Evolutionary conservation across 2,329 filamentous ascomycete species (phyloP).

Genomic region (Cytospora piceae): DNA sequence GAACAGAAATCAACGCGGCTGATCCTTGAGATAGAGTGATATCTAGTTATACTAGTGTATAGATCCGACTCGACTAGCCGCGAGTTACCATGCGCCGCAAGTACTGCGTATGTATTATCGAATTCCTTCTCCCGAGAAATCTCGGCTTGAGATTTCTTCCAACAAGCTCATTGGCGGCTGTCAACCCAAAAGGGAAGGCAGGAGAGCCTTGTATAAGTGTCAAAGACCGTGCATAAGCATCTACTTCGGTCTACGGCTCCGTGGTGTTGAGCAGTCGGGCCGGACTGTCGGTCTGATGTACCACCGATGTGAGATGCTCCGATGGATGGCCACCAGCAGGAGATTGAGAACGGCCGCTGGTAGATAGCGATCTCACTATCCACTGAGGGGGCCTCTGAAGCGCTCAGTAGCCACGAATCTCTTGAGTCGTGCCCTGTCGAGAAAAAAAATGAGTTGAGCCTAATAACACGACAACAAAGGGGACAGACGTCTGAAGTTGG

Average conservation of each 20-base stretch:
- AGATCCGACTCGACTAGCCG: background rate
- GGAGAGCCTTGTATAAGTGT: background rate
- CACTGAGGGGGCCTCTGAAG: too few relatives aligned
- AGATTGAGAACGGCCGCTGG: background rate
- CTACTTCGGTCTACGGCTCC: too few relatives aligned
- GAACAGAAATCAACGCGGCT: constrained; percentile 2
- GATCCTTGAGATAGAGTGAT: constrained; percentile 2
- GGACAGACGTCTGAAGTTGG: background rate
- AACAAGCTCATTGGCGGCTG: background rate
- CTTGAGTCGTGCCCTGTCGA: background rate
- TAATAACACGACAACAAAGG: background rate
- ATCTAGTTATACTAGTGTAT: background rate
- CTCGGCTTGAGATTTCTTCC: background rate
- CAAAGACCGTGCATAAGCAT: background rate
- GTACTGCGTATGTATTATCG: background rate
- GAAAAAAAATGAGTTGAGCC: background rate
- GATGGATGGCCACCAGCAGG: background rate
- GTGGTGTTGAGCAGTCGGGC: background rate
- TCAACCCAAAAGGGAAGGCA: background rate
- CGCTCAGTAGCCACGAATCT: background rate
- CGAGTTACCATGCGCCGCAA: background rate
- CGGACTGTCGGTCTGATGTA: background rate
- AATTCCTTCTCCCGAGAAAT: background rate
- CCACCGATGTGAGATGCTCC: background rate
- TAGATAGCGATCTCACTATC: background rate